Base-by-base conservation (phyloP, 768 basidiomycete species). In the Tremella mesenterica region DNA sequence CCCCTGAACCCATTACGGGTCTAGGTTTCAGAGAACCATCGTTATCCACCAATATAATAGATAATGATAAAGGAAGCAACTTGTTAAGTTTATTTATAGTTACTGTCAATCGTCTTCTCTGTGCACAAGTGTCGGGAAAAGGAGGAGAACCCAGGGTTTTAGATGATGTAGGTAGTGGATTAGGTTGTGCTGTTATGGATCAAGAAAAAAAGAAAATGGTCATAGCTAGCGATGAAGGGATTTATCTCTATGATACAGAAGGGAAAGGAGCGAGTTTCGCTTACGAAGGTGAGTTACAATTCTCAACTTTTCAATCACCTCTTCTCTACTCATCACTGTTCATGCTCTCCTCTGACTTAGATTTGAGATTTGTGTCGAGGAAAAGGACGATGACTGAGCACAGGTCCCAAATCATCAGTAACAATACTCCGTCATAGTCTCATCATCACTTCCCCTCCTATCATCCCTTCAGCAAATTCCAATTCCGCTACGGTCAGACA, bases 201-300 rank as follows among this genome's bases (percentile, higher is more conserved):
- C 81, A 82, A 79, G 77, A 78, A 30, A 57, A 59, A 26, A 56
- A 57, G 36, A 83, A 86, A 64, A 83, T 96, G 62, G 81, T 90
- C 12, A 79, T 97, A 1, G 93, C 90, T 0, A 75, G 86, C 53
- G 87, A 95, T 43, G 95, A 97, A 64, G 92, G 90, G 3, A 83
- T 96, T 21, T 92, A 92, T 63, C 77, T 86, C 7, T 90, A 87
- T 64, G 83, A 84, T 0, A 79, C 81, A 0, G 87, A 91, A 16
- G 88, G 86, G 3, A 76, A 90, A 54, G 85, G 87, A 3, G 80
- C 85, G 0, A 89, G 86, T 50, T 89, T 83, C 67, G 91, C 91
- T 0, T 89, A 91, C 65, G 95, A 97, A 78, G 93, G 92, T 86
- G 51, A 52, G 47, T 48, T 9, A 29, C 2, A 6, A 73, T 52